These are phyloP conservation scores for Lophiotrema nucula DNA, from an alignment of 495 filamentous ascomycete species.

Conservation along the genomic window DNA sequence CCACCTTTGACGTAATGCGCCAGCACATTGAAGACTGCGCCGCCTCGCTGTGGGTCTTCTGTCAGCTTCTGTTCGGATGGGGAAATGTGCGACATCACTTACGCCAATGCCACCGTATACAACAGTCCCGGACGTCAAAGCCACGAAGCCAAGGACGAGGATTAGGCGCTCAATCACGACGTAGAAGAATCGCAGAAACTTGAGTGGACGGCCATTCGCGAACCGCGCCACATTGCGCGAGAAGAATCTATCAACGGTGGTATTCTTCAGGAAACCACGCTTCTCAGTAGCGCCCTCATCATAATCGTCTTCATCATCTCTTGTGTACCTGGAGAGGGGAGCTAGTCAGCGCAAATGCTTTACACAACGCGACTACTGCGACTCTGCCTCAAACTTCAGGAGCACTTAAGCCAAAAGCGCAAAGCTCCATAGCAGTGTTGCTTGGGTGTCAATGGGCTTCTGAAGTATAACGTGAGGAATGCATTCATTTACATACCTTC, in stretches of 20 bases:
- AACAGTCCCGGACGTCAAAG: slow-evolving; percentile 62
- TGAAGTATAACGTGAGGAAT: too few species aligned
- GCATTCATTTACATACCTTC: slow-evolving; percentile 50
- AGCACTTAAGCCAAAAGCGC: too few species aligned
- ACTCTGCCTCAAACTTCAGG: too few species aligned
- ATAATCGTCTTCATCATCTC: slow-evolving; percentile 51
- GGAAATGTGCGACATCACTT: slow-evolving; percentile 41
- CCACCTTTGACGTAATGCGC: slow-evolving; percentile 96
- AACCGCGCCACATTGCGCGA: slow-evolving; percentile 50
- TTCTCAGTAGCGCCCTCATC: slow-evolving; percentile 41
- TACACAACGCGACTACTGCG: too few species aligned
- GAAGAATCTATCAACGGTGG: slow-evolving; percentile 50
- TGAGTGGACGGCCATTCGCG: slow-evolving; percentile 60
- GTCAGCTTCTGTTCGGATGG: slow-evolving; percentile 3
- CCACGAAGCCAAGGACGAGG: slow-evolving; percentile 63
- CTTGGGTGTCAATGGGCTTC: too few species aligned
- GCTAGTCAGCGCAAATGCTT: too few species aligned
- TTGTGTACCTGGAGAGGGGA: too few species aligned
- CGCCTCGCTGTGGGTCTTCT: slow-evolving; percentile 48
- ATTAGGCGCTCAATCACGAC: slow-evolving; percentile 60
- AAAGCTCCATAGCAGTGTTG: too few species aligned
- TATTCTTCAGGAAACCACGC: slow-evolving; percentile 49
- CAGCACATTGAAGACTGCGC: slow-evolving; percentile 74
- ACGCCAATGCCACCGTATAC: slow-evolving; percentile 71
- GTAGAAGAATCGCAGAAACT: slow-evolving; percentile 58